phyloP scores from a whole-genome alignment of 192 early-diverging fungal species.

The Podila epigama region DNA sequence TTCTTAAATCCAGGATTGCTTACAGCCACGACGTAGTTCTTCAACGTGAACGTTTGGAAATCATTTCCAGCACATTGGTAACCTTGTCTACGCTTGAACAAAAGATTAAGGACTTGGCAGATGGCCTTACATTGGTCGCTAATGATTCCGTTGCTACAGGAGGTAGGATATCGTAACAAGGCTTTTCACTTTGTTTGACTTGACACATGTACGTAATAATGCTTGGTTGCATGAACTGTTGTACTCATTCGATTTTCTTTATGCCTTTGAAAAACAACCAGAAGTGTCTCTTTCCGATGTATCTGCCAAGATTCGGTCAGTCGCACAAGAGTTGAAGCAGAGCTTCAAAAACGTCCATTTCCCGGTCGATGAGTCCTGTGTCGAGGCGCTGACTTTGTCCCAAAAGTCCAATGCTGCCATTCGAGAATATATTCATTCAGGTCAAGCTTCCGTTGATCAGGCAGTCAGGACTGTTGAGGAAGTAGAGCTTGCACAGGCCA shows the following conservation, averaged over 20 bases:
- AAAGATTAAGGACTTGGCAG: not conserved
- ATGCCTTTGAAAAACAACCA: not conserved
- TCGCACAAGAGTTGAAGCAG: slow-evolving; percentile 9
- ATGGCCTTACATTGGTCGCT: not conserved
- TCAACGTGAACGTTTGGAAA: slow-evolving; percentile 24
- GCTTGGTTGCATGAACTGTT: no score
- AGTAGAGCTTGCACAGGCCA: slow-evolving; percentile 1
- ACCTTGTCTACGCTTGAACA: slow-evolving; percentile 4
- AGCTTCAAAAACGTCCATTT: slow-evolving; percentile 8
- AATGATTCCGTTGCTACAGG: not conserved
- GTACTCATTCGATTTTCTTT: not conserved
- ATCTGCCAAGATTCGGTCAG: slow-evolving; percentile 3
- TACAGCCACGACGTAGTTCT: slow-evolving; percentile 20
- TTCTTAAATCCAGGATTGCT: slow-evolving; percentile 6
- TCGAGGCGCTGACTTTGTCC: slow-evolving; percentile 1
- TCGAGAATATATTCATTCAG: slow-evolving; percentile 4
- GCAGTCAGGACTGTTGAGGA: slow-evolving; percentile 4
- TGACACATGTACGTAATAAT: no score
- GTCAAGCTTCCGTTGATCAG: not conserved
- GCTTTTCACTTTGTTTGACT: not conserved
- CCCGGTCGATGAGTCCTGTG: slow-evolving; percentile 16
- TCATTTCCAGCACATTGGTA: not conserved
- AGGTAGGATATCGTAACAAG: not conserved
- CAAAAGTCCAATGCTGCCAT: slow-evolving; percentile 17
- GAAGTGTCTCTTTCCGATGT: not conserved